Evolutionary conservation across 805 yeast genomes (phyloP), one percentile per base, ranked within the genome.

Genomic region (Cyberlindnera sargentensis): DNA sequence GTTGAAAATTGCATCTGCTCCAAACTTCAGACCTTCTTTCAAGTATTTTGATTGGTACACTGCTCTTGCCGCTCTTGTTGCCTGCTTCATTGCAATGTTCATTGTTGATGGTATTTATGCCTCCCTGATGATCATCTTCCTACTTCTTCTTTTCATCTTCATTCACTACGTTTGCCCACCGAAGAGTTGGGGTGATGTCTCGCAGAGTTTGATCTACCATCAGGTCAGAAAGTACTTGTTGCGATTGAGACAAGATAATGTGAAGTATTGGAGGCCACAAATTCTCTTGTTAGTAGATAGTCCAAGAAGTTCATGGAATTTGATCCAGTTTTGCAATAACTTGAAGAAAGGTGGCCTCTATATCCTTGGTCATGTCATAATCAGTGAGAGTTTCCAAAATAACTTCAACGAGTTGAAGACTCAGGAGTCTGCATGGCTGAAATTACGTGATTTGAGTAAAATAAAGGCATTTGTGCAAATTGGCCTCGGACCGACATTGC

Each of bases 251-350:
- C 88, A 88, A 55, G 96, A 93, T 57, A 95, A 91, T 60, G 96
- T 93, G 41, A 93, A 93, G 64, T 93, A 90, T 61, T 93, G 99
- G 99, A 73, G 99, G 53, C 99, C 99, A 0, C 99, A 93, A 62
- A 82, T 93, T 34, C 67, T 93, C 46, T 65, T 93, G 29, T 66
- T 93, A 31, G 91, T 90, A 34, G 98, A 93, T 56, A 85, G 88
- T 53, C 98, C 99, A 1, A 69, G 96, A 48, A 81, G 95, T 0
- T 76, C 90, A 29, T 91, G 97, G 96, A 86, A 84, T 52, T 67
- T 93, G 49, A 90, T 93, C 46, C 81, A 84, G 10, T 93, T 93
- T 56, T 93, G 99, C 66, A 93, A 93, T 58, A 89, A 89, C 61
- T 67, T 93, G 65, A 93, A 93, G 60, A 93, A 93, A 61, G 99